Percentiles rank a stretch among this genome's conserved stretches.
These are phyloP conservation scores for Sergeia podlipaevii DNA, from an alignment of 208 protist species.

Conservation along the genomic window DNA sequence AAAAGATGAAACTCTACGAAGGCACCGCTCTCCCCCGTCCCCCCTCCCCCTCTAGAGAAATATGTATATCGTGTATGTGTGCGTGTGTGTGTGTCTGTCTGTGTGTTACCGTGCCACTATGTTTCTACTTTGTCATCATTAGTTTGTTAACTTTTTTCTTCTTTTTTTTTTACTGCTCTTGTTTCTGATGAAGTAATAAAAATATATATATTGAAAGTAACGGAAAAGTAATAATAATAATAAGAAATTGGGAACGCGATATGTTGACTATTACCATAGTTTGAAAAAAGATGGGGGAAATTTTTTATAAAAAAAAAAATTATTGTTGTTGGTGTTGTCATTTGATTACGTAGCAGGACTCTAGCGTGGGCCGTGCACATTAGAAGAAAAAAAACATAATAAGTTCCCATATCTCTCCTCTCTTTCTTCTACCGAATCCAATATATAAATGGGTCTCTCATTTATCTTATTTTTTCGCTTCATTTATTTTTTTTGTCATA, in stretches of 20 bases:
- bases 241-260: too few species aligned
- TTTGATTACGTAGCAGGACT: not conserved
- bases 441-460: too few species aligned
- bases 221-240: constrained; percentile 5
- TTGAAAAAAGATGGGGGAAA: not conserved
- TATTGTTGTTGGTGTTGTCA: not conserved
- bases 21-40: not conserved
- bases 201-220: constrained; percentile 4
- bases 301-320: not conserved
- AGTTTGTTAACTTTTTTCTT: constrained; percentile 5
- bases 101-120: constrained; percentile 1
- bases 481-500: too few species aligned
- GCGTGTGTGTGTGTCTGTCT: too few species aligned
- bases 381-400: not conserved
- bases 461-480: too few species aligned
- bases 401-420: not conserved
- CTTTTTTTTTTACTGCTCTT: constrained; percentile 12
- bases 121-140: constrained; percentile 3
- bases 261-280: not conserved
- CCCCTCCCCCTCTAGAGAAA: too few species aligned
- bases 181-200: constrained; percentile 7
- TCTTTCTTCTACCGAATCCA: constrained; percentile 1
- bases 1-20: constrained; percentile 9
- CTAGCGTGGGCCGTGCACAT: too few species aligned
- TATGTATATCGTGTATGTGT: too few species aligned